These are phyloP conservation scores for Amylostereum areolatum DNA, from an alignment of 1,284 basidiomycete species.

Conservation along the genomic window DNA sequence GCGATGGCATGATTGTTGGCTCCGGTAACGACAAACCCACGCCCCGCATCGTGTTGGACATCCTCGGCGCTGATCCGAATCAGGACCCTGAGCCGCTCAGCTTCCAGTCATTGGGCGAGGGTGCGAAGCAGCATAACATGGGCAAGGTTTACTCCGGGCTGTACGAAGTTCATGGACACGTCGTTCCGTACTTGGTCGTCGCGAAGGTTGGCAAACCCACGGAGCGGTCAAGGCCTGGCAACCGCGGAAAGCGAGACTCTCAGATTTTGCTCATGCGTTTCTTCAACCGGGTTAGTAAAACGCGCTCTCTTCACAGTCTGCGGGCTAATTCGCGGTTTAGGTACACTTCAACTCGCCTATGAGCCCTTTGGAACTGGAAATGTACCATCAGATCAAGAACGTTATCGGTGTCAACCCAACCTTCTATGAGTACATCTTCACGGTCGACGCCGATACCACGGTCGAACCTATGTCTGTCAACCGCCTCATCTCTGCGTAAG, in stretches of 20 bases:
- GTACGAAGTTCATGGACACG: slow-evolving; percentile 92
- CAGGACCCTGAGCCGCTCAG: slow-evolving; percentile 92
- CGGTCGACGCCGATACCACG: slow-evolving; percentile 96
- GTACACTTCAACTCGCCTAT: slow-evolving; percentile 97
- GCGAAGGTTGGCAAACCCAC: slow-evolving; percentile 96
- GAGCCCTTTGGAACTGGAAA: slow-evolving; percentile 95
- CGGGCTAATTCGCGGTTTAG: slow-evolving; percentile 26
- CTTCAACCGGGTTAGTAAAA: slow-evolving; percentile 76
- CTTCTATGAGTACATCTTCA: slow-evolving; percentile 97
- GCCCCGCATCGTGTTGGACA: slow-evolving; percentile 92
- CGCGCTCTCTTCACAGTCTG: no score
- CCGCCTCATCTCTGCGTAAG: slow-evolving; percentile 85
- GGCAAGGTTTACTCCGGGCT: slow-evolving; percentile 97
- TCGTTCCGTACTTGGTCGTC: slow-evolving; percentile 95
- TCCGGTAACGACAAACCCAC: slow-evolving; percentile 91
- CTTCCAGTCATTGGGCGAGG: slow-evolving; percentile 92
- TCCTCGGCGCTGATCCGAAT: slow-evolving; percentile 91
- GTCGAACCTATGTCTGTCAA: slow-evolving; percentile 85
- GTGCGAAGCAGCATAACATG: slow-evolving; percentile 96
- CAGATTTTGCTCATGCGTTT: slow-evolving; percentile 97
- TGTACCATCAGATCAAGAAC: slow-evolving; percentile 99
- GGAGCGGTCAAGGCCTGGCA: slow-evolving; percentile 89
- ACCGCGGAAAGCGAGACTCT: slow-evolving; percentile 95
- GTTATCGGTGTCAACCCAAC: slow-evolving; percentile 98
- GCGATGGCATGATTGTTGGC: slow-evolving; percentile 98